phyloP scores from a whole-genome alignment of 257 asterid species.

The Gentiana dahurica region DNA sequence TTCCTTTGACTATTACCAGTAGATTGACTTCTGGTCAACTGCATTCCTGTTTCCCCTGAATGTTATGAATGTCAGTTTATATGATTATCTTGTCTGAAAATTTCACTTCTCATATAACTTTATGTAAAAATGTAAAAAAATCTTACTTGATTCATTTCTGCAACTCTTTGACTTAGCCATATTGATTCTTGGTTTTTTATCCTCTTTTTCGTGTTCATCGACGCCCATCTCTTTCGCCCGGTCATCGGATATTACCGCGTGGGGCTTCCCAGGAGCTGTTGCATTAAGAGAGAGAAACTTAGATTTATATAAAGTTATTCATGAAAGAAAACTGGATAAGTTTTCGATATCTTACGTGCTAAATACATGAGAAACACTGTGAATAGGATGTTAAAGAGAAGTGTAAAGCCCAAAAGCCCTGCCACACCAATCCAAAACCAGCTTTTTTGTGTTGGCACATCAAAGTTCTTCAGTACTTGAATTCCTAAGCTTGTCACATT shows the following conservation, averaged over 20 bases:
- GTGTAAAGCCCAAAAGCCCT: constrained; percentile 32
- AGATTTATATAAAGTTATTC: not conserved
- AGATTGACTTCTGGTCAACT: constrained; percentile 45
- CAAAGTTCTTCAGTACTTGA: constrained; percentile 27
- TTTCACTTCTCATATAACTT: not conserved
- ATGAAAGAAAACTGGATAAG: not conserved
- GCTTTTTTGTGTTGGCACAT: constrained; percentile 22
- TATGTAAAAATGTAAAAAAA: not conserved
- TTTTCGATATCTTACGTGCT: constrained; percentile 25
- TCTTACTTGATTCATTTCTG: constrained; percentile 50
- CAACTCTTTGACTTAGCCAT: constrained; percentile 33
- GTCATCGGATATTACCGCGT: constrained; percentile 65
- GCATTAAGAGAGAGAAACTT: not conserved
- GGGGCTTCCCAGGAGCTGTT: constrained; percentile 66
- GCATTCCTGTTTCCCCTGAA: constrained; percentile 48
- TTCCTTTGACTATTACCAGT: constrained; percentile 14
- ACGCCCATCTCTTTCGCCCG: constrained; percentile 46
- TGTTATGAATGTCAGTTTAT: not conserved
- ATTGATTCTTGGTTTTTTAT: constrained; percentile 26
- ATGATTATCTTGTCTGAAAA: not conserved
- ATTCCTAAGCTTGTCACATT: constrained; percentile 32
- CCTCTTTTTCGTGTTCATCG: constrained; percentile 24
- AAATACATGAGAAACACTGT: constrained; percentile 38
- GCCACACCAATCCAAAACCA: constrained; percentile 53
- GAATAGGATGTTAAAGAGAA: constrained; percentile 36